Conservation (phyloP, 1,139 yeast species). For the Meyerozyma elateridarum region DNA sequence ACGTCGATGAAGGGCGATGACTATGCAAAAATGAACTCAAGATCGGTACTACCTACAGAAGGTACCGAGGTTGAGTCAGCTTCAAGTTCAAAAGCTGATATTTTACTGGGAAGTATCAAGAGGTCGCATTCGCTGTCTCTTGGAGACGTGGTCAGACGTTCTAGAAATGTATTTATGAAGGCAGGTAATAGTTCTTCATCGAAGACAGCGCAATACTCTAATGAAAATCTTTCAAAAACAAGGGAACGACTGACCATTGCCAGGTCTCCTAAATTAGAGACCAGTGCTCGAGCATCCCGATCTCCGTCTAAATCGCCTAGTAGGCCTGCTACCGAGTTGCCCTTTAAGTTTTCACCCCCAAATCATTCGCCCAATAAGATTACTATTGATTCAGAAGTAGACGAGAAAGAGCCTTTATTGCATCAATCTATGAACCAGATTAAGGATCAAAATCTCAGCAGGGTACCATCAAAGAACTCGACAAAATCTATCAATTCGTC, state of each 20-base stretch:
- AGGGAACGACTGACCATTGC: not conserved
- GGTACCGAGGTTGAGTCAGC: too few species aligned
- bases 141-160: slow-evolving; percentile 13
- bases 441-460: not conserved
- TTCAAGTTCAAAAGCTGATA: too few species aligned
- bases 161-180: slow-evolving; percentile 15
- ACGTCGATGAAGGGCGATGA: too few species aligned
- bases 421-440: not conserved
- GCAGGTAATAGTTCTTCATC: not conserved
- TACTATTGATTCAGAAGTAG: too few species aligned
- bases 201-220: not conserved
- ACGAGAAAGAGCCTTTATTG: not conserved
- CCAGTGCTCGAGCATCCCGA: slow-evolving; percentile 1
- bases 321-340: not conserved
- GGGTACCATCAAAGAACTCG: not conserved
- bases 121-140: too few species aligned
- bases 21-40: too few species aligned
- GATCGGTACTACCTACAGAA: too few species aligned
- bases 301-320: not conserved
- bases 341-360: not conserved
- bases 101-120: too few species aligned
- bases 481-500: not conserved
- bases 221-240: too few species aligned
- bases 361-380: too few species aligned
- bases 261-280: not conserved